These are phyloP conservation scores for Daldinia childiae DNA, from an alignment of 495 filamentous ascomycete genomes.

Conservation along the genomic window DNA sequence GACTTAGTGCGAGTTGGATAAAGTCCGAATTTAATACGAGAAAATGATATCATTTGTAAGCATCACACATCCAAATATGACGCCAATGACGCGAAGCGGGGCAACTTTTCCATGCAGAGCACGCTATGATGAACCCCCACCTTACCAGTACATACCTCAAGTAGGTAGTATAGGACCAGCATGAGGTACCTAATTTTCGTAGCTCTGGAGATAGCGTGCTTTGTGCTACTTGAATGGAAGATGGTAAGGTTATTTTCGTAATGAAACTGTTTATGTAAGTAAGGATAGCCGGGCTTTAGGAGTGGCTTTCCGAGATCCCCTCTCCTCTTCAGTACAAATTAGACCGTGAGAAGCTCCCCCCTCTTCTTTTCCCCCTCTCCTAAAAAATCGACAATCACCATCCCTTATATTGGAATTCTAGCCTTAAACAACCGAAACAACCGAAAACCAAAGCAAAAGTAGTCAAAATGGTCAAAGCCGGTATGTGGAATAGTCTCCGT, in stretches of 20 bases:
- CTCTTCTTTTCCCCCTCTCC: conserved; percentile 28
- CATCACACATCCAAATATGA: conserved; percentile 37
- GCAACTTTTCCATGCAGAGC: conserved; percentile 15
- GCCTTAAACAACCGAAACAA: conserved; percentile 7
- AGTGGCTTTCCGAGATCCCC: conserved; percentile 35
- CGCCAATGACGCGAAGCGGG: conserved; percentile 42
- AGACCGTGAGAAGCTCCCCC: conserved; percentile 31
- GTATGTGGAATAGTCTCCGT: conserved; percentile 64
- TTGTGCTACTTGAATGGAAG: conserved; percentile 8
- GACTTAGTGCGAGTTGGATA: conserved; percentile 7
- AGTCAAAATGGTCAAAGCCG: conserved; percentile 92
- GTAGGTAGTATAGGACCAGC: too few relatives aligned
- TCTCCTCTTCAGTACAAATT: conserved; percentile 46
- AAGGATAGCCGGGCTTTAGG: conserved; percentile 16
- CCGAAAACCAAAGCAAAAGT: conserved; percentile 35
- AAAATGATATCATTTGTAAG: conserved; percentile 50
- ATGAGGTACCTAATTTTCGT: conserved; percentile 11
- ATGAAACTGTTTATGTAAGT: conserved; percentile 39
- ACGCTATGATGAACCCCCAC: conserved; percentile 21
- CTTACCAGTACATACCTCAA: conserved; percentile 2
- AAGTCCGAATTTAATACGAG: conserved; percentile 32
- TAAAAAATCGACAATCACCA: conserved; percentile 30
- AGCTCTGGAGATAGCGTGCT: conserved; percentile 19
- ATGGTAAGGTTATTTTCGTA: neutral
- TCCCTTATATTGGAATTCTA: conserved; percentile 21